phyloP scores from a whole-genome alignment of 495 filamentous ascomycete species.

The Sabuloglossum arenarium region DNA sequence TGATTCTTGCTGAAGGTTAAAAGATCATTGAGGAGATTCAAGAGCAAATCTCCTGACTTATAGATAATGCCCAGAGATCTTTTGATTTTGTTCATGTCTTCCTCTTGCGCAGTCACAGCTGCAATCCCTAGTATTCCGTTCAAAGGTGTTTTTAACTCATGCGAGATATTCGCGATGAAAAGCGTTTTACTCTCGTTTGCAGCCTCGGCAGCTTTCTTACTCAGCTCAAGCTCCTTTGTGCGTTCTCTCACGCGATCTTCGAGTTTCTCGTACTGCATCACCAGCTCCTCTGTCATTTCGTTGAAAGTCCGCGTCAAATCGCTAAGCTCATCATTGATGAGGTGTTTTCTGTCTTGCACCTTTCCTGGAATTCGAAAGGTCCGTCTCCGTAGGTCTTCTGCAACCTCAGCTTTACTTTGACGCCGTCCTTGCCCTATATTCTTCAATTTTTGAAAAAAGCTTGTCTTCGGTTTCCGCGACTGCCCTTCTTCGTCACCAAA shows the following conservation, averaged over 20 bases:
- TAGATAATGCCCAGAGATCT: slow-evolving; percentile 69
- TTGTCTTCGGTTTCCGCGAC: slow-evolving; percentile 8
- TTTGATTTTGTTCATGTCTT: slow-evolving; percentile 54
- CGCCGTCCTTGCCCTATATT: slow-evolving; percentile 9
- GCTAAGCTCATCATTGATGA: slow-evolving; percentile 69
- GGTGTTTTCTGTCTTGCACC: slow-evolving; percentile 53
- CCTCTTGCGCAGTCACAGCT: slow-evolving; percentile 77
- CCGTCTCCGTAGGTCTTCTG: slow-evolving; percentile 1
- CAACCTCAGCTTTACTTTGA: neutral
- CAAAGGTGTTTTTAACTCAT: slow-evolving; percentile 79
- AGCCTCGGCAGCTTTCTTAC: slow-evolving; percentile 76
- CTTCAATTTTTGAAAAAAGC: neutral
- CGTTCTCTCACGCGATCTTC: slow-evolving; percentile 70
- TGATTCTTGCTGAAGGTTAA: slow-evolving; percentile 89
- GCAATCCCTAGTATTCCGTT: slow-evolving; percentile 92
- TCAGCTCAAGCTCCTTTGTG: slow-evolving; percentile 65
- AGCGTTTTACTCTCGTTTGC: slow-evolving; percentile 89
- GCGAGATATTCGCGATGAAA: slow-evolving; percentile 91
- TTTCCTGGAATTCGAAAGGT: slow-evolving; percentile 64
- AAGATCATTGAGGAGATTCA: slow-evolving; percentile 78
- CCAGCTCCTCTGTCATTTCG: slow-evolving; percentile 77
- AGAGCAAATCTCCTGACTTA: slow-evolving; percentile 69
- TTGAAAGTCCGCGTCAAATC: slow-evolving; percentile 79
- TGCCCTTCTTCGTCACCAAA: slow-evolving; percentile 16
- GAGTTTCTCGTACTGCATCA: slow-evolving; percentile 63